phyloP scores from a whole-genome alignment of 148 eudicot species.

The Rhododendron ferrugineum region DNA sequence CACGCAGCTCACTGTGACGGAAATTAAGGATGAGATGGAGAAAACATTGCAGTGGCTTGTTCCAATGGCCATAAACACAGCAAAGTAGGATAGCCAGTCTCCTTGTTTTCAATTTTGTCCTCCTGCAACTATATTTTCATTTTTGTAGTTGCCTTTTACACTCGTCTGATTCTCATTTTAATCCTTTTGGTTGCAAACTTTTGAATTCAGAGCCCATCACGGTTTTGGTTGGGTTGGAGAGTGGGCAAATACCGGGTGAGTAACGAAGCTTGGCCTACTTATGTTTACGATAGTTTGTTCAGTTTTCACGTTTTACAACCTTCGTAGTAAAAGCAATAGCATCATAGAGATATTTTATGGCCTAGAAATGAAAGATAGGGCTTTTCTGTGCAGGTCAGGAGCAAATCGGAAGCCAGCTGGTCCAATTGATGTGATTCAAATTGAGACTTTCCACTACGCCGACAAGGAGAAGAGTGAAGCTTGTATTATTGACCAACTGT shows the following conservation, averaged over 20 bases:
- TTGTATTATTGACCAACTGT: conserved; percentile 55
- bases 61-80: conserved; percentile 73
- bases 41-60: conserved; percentile 84
- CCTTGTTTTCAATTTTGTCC: conserved; percentile 1
- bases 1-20: conserved; percentile 53
- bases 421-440: conserved; percentile 44
- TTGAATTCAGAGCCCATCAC: conserved; percentile 64
- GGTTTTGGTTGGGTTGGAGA: conserved; percentile 99
- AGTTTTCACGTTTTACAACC: neutral
- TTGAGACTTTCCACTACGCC: conserved; percentile 87
- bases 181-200: conserved; percentile 11
- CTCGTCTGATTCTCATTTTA: conserved; percentile 9
- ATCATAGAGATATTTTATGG: neutral
- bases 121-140: neutral
- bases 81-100: conserved; percentile 44
- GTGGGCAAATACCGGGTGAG: conserved; percentile 89
- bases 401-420: conserved; percentile 38
- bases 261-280: conserved; percentile 9
- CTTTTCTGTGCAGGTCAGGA: conserved; percentile 47
- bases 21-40: conserved; percentile 86
- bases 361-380: neutral
- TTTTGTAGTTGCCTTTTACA: neutral
- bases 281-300: neutral
- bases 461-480: conserved; percentile 69
- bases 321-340: neutral